Percentiles rank a stretch among this genome's conserved stretches.
phyloP scores from a whole-genome alignment of 495 filamentous ascomycete species.

The Trichoderma parareesei region DNA sequence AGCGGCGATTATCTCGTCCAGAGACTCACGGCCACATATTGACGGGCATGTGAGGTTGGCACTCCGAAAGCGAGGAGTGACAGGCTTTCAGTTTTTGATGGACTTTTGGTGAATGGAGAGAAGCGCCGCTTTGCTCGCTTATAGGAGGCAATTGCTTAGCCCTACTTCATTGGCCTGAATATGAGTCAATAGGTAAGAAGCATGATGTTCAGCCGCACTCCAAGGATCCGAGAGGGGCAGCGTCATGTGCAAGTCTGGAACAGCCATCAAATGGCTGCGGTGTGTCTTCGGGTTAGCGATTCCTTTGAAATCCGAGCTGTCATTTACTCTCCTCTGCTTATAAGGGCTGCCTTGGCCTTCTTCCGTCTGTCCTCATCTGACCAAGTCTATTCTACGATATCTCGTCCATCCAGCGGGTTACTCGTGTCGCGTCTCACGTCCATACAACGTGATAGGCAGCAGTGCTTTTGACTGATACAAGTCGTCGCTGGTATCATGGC shows the following conservation, averaged over 20 bases:
- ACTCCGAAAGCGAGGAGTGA: not conserved
- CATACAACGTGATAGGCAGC: not conserved
- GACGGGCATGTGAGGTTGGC: not conserved
- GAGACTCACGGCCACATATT: slow-evolving; percentile 68
- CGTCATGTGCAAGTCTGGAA: slow-evolving; percentile 1
- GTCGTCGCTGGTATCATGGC: not conserved
- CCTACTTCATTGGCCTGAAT: too few species aligned
- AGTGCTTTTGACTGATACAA: not conserved
- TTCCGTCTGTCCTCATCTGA: not conserved
- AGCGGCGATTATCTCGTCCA: slow-evolving; percentile 77
- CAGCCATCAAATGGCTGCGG: not conserved
- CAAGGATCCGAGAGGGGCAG: not conserved
- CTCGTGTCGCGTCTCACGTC: not conserved
- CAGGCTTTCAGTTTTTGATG: too few species aligned
- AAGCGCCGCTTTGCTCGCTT: not conserved
- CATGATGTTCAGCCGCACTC: not conserved
- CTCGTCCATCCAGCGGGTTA: not conserved
- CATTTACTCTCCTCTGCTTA: not conserved
- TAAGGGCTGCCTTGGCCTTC: not conserved
- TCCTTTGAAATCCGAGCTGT: not conserved
- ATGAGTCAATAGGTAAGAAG: not conserved
- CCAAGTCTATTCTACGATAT: not conserved
- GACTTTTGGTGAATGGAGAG: not conserved
- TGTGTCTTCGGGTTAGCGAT: not conserved
- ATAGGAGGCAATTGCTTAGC: too few species aligned